These are phyloP conservation scores for Saccharomyces uvarum DNA, from an alignment of 1,139 yeast genomes.

Conservation along the genomic window DNA sequence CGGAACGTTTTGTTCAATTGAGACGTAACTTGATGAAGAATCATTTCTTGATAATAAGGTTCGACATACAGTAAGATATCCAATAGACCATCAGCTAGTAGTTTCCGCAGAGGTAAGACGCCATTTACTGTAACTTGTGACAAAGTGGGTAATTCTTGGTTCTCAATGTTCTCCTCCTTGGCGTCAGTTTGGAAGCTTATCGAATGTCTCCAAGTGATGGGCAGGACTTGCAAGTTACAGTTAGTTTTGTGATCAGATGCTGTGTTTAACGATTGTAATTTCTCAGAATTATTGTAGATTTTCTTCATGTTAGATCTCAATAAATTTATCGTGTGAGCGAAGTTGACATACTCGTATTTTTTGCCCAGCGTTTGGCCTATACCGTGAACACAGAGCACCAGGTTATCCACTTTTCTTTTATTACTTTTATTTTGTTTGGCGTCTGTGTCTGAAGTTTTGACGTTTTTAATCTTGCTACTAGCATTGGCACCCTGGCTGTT, in stretches of 20 bases:
- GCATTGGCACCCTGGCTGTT: slow-evolving; percentile 26
- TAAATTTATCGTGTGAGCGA: slow-evolving; percentile 75
- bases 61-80: slow-evolving; percentile 84
- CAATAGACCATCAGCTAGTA: slow-evolving; percentile 78
- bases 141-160: slow-evolving; percentile 48
- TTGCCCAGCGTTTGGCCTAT: slow-evolving; percentile 85
- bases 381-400: slow-evolving; percentile 83
- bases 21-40: slow-evolving; percentile 54
- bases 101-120: slow-evolving; percentile 63
- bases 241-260: slow-evolving; percentile 34
- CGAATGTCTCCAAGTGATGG: slow-evolving; percentile 71
- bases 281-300: slow-evolving; percentile 43
- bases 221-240: slow-evolving; percentile 65
- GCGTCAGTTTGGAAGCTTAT: slow-evolving; percentile 52
- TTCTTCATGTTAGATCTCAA: slow-evolving; percentile 57
- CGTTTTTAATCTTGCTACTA: not conserved
- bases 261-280: slow-evolving; percentile 34
- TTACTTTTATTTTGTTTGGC: not conserved
- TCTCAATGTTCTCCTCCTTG: slow-evolving; percentile 22
- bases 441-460: not conserved
- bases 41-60: slow-evolving; percentile 56
- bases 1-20: slow-evolving; percentile 67
- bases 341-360: slow-evolving; percentile 72
- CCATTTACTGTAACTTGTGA: slow-evolving; percentile 75
- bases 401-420: slow-evolving; percentile 61